Conservation (phyloP, 495 filamentous ascomycete species). For the Amniculicola lignicola region DNA sequence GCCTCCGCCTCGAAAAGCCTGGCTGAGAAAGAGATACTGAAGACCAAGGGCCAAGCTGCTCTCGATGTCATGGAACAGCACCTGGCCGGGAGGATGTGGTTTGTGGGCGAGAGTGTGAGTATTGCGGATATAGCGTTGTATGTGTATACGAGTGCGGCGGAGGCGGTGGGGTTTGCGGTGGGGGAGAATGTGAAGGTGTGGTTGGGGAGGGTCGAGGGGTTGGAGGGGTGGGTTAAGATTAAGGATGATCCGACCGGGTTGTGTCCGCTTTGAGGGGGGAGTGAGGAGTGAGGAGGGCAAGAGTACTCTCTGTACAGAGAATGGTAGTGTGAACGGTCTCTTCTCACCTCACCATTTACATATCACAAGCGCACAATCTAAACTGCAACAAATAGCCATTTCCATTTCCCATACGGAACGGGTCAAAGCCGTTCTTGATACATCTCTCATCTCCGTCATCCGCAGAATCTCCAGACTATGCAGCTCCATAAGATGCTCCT, state of each 20-base stretch:
- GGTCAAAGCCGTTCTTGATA: too few relatives aligned
- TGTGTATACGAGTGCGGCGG: conserved; percentile 8
- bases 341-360: too few relatives aligned
- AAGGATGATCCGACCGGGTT: conserved; percentile 16
- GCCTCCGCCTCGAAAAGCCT: not conserved
- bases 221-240: conserved; percentile 12
- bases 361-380: too few relatives aligned
- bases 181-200: conserved; percentile 11
- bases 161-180: conserved; percentile 8
- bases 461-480: too few relatives aligned
- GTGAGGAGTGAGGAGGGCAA: too few relatives aligned
- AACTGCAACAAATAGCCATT: too few relatives aligned
- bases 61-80: conserved; percentile 11
- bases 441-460: too few relatives aligned
- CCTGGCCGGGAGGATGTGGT: conserved; percentile 11
- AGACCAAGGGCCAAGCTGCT: conserved; percentile 1
- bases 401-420: too few relatives aligned
- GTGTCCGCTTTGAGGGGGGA: conserved; percentile 10
- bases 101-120: conserved; percentile 5
- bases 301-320: too few relatives aligned
- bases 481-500: too few relatives aligned
- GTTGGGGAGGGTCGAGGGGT: conserved; percentile 9
- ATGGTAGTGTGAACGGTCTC: too few relatives aligned
- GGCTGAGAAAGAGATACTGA: conserved; percentile 1
- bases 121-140: conserved; percentile 17